A percentile compares a stretch with the other conserved stretches of the same genome.
Conservation (phyloP, 768 basidiomycete genomes). For the Termitomyces bulborhizus region DNA sequence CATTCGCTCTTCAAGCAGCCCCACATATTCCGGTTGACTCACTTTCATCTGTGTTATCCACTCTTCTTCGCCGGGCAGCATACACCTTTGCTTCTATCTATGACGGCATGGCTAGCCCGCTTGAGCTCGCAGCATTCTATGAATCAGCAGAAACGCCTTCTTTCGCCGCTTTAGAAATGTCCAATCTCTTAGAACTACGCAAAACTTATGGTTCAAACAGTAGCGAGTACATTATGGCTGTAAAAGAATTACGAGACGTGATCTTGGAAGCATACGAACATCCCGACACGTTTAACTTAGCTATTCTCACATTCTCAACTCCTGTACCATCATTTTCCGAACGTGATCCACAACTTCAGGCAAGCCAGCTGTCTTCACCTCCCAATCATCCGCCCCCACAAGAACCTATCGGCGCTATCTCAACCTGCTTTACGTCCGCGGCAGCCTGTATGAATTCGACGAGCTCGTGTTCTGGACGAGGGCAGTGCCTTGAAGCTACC, state of each 20-base stretch:
- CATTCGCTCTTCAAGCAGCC: constrained; percentile 36
- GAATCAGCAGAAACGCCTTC: constrained; percentile 39
- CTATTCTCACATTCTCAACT: constrained; percentile 45
- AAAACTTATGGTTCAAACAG: constrained; percentile 41
- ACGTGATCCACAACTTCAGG: constrained; percentile 33
- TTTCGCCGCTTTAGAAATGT: constrained; percentile 62
- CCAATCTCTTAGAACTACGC: constrained; percentile 43
- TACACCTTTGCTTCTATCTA: constrained; percentile 53
- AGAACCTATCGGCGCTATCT: constrained; percentile 50
- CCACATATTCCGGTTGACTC: constrained; percentile 28
- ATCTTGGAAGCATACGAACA: constrained; percentile 37
- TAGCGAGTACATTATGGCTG: constrained; percentile 46
- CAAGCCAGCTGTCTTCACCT: constrained; percentile 44
- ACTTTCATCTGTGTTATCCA: constrained; percentile 47
- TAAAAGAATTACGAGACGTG: constrained; percentile 38
- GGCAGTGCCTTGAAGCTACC: constrained; percentile 54
- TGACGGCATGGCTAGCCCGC: constrained; percentile 22
- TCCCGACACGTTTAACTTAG: constrained; percentile 35
- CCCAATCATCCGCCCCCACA: constrained; percentile 33
- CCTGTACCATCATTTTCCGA: constrained; percentile 20
- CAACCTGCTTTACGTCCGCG: constrained; percentile 54
- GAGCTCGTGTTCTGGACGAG: constrained; percentile 61
- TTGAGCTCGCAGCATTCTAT: constrained; percentile 44
- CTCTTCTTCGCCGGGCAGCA: constrained; percentile 51
- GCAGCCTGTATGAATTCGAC: constrained; percentile 60